Evolutionary conservation across 371 early-diverging fungal species (phyloP).

Genomic region (Modicella reniformis): DNA sequence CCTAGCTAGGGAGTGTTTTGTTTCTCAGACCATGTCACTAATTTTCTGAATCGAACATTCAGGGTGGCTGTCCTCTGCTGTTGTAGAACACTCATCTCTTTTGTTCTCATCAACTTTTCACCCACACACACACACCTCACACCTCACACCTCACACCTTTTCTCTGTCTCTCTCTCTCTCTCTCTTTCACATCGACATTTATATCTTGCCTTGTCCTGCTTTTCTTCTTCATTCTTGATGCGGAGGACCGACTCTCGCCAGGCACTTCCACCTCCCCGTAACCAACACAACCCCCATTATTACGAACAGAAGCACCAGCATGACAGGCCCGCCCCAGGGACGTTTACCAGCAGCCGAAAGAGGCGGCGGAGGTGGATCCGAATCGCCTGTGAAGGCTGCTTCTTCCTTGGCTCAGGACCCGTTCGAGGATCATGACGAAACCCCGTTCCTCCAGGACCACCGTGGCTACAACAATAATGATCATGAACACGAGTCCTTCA

Average conservation of each 20-base stretch:
- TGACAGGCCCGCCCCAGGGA: slow-evolving; percentile 30
- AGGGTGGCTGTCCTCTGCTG: too few species aligned
- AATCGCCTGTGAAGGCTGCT: background rate
- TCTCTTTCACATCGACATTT: background rate
- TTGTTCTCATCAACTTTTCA: background rate
- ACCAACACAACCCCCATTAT: background rate
- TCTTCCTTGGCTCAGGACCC: slow-evolving; percentile 2
- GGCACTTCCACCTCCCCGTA: background rate
- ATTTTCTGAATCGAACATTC: too few species aligned
- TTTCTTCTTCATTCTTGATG: slow-evolving; percentile 23
- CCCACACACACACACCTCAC: too few species aligned
- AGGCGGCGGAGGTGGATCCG: slow-evolving; percentile 5
- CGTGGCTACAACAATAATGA: slow-evolving; percentile 9
- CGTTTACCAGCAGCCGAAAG: slow-evolving; percentile 2
- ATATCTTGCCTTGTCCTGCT: background rate
- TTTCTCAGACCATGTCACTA: too few species aligned
- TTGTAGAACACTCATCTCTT: too few species aligned
- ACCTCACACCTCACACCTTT: background rate
- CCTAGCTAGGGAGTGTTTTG: too few species aligned
- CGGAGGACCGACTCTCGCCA: slow-evolving; percentile 18
- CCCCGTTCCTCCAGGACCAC: slow-evolving; percentile 13
- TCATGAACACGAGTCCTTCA: slow-evolving; percentile 27
- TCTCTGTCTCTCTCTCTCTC: background rate
- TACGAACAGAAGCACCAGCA: slow-evolving; percentile 8
- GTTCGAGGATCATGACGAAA: slow-evolving; percentile 16